phyloP scores from a whole-genome alignment of 2,329 filamentous ascomycete genomes.

The Tetracladium maxilliforme region DNA sequence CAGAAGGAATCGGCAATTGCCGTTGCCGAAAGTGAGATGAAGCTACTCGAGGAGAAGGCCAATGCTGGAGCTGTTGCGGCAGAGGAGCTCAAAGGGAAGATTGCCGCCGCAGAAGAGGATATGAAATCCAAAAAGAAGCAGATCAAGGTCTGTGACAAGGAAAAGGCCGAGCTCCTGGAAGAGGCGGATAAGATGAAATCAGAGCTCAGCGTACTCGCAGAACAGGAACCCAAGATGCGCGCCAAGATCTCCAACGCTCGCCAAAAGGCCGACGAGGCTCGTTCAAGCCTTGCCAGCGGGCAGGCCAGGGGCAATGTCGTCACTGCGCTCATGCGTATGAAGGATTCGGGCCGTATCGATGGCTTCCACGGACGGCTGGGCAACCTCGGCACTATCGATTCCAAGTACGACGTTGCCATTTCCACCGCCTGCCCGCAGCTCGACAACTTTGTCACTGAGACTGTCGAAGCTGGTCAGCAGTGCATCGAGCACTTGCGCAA shows the following conservation, averaged over 20 bases:
- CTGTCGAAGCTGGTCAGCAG: slow-evolving; percentile 89
- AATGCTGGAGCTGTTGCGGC: slow-evolving; percentile 77
- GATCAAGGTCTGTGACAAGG: slow-evolving; percentile 58
- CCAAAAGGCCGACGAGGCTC: slow-evolving; percentile 92
- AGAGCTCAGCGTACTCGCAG: slow-evolving; percentile 56
- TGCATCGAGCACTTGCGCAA: slow-evolving; percentile 97
- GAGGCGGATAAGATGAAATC: slow-evolving; percentile 58
- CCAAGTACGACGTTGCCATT: slow-evolving; percentile 93
- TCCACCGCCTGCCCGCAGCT: slow-evolving; percentile 86
- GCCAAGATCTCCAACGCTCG: slow-evolving; percentile 76
- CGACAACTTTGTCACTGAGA: slow-evolving; percentile 94
- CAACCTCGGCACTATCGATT: slow-evolving; percentile 85
- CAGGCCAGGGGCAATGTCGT: slow-evolving; percentile 91
- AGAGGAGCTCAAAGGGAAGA: slow-evolving; percentile 70
- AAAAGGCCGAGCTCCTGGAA: slow-evolving; percentile 59
- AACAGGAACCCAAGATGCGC: slow-evolving; percentile 70
- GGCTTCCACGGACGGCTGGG: slow-evolving; percentile 93
- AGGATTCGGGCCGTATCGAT: slow-evolving; percentile 90
- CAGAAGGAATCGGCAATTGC: slow-evolving; percentile 90
- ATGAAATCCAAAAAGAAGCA: slow-evolving; percentile 57
- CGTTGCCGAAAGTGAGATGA: slow-evolving; percentile 85
- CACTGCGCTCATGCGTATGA: slow-evolving; percentile 82
- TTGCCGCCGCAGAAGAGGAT: slow-evolving; percentile 56
- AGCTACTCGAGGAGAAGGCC: slow-evolving; percentile 79
- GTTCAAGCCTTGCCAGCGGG: slow-evolving; percentile 75